Base-by-base conservation (phyloP, 495 filamentous ascomycete genomes). In the Penicillium angulare region DNA sequence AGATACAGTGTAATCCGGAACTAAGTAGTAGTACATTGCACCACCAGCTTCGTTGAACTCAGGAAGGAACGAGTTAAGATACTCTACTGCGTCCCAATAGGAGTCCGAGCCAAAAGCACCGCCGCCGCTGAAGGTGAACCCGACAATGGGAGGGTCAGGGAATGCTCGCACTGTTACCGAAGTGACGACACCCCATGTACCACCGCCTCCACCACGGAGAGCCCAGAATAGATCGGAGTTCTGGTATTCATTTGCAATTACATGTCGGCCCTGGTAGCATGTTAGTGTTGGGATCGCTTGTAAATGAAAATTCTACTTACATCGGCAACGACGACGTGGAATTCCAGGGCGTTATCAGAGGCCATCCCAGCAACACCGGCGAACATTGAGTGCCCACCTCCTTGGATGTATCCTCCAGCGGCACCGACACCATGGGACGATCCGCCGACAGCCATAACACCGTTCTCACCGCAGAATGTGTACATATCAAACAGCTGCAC, bases 191-290 rank as follows among this genome's bases (percentile, higher is more conserved):
- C 79, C 80, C 50, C 77, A 83, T 16, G 76, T 80, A 43, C 42
- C 64, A 21, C 66, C 66, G 13, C 68, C 68, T 2, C 68, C 66
- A 15, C 68, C 68, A 20, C 82, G 71, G 22, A 85, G 63, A 2
- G 75, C 76, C 49, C 74, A 86, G 69, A 85, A 87, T 2, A 86
- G 65, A 50, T 80, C 75, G 4, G 49, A 27, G 40, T 80, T 70
- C 31, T 69, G 59, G 13, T 60, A 56, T 7, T 60, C 50, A 31
- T 68, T 73, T 1, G 73, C 74, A 10, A 60, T 70, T n/a, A 73
- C 57, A 7, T 74, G 64, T 21, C 55, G 36, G 13, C 81, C 81
- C 43, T 79, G n/a, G 16, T 17, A 3, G 63, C 0, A 3, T 1
- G n/a, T 27, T 23, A 26, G 33, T 5, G 3, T 27, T 13, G 40